phyloP scores from a whole-genome alignment of 2,329 filamentous ascomycete genomes.

The Stagonosporopsis rhizophila region DNA sequence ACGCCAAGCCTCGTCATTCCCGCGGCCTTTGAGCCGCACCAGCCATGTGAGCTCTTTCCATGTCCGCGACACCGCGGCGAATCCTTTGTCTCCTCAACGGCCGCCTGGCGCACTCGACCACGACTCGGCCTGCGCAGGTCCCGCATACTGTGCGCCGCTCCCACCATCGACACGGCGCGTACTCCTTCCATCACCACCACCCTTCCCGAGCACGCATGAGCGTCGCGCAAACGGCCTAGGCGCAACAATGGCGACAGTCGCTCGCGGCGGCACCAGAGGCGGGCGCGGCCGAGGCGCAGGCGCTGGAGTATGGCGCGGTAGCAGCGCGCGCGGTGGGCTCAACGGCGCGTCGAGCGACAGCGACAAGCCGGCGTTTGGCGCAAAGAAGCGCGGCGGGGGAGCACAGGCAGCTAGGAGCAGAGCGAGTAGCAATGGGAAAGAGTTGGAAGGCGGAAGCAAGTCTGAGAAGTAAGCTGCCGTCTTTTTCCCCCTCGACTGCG shows the following conservation, averaged over 20 bases:
- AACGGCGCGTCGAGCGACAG: slow-evolving; percentile 19
- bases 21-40: slow-evolving; percentile 11
- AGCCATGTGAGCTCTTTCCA: slow-evolving; percentile 2
- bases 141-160: not conserved
- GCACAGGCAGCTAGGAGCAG: slow-evolving; percentile 6
- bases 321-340: slow-evolving; percentile 22
- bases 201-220: slow-evolving; percentile 18
- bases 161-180: not conserved
- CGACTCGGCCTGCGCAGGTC: slow-evolving; percentile 27
- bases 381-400: slow-evolving; percentile 18
- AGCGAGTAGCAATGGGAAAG: slow-evolving; percentile 3
- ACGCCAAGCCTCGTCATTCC: slow-evolving; percentile 15
- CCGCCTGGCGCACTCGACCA: slow-evolving; percentile 28
- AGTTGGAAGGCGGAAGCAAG: slow-evolving; percentile 10
- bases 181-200: not conserved
- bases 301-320: slow-evolving; percentile 16
- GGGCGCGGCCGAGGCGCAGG: slow-evolving; percentile 28
- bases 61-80: slow-evolving; percentile 23
- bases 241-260: slow-evolving; percentile 40
- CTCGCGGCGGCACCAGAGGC: slow-evolving; percentile 33
- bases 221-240: slow-evolving; percentile 15
- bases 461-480: slow-evolving; percentile 14
- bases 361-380: slow-evolving; percentile 8
- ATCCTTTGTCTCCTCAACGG: slow-evolving; percentile 29
- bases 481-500: slow-evolving; percentile 5